Base-by-base conservation (phyloP, 1,284 basidiomycete genomes). In the Microbotryum intermedium region DNA sequence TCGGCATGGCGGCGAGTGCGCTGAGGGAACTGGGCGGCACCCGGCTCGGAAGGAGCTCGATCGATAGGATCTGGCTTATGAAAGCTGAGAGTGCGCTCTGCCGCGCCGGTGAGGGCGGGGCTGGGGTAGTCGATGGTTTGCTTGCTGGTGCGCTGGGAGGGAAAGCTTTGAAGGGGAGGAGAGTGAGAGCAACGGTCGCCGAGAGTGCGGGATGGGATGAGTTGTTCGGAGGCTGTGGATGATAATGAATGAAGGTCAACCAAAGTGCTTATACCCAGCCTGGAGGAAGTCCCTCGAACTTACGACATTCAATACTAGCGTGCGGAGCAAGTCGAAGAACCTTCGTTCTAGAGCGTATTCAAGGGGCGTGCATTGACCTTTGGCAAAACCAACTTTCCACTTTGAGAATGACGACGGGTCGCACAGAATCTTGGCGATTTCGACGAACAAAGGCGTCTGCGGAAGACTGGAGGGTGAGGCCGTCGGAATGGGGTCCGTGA, bases 141-240 rank as follows among this genome's bases (percentile, higher is more conserved):
- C 23, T 20, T 83, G 85, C 1, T 88, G 78, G 0, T 84, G 74
- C 1, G 83, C 34, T 39, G 5, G 82, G 50, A 87, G 79, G 7
- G 82, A 79, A 55, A 87, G 62, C 29, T 23, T 63, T 57, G 50
- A 69, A 52, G 0, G 69, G 64, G 42, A 74, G 50, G 79, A 73
- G 52, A 70, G 74, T 16, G 72, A 72, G 74, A 60, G 44, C 81
- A 51, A 77, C 71, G 5, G 83, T 63, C 0, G 76, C 72, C 0
- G 80, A 77, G 0, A 84, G 74, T 20, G 62, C 54, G 0, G 79
- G 76, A 3, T 72, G 69, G 1, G 67, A 60, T 59, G 73, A 74
- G 3, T 73, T 69, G 50, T 77, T 72, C 0, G 78, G 34, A 9
- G 81, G 80, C 82, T 84, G 65, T 13, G 5, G 50, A 21, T 28